Evolutionary conservation across 2,329 filamentous ascomycete genomes (phyloP).

Genomic region (Chlorencoelia australis): DNA sequence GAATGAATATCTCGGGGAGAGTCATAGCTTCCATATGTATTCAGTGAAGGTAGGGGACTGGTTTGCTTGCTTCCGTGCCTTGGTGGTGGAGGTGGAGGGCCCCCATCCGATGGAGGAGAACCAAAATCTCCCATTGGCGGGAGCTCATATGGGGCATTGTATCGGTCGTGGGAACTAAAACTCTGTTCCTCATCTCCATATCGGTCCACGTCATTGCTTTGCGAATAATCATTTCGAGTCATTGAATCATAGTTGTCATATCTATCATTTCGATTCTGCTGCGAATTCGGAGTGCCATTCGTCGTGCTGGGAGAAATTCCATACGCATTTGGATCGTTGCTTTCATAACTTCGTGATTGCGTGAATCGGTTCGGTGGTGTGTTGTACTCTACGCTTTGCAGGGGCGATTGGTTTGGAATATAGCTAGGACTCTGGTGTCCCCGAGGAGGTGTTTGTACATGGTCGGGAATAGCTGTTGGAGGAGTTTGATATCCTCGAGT

Average conservation of each 20-base stretch:
- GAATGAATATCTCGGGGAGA: constrained; percentile 12
- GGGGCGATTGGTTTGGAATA: constrained; percentile 41
- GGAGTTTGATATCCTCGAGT: constrained; percentile 29
- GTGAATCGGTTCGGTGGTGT: constrained; percentile 16
- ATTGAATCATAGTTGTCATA: constrained; percentile 21
- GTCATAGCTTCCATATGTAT: constrained; percentile 19
- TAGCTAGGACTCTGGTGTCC: constrained; percentile 35
- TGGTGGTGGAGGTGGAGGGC: constrained; percentile 27
- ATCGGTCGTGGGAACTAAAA: constrained; percentile 15
- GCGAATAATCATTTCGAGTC: constrained; percentile 18
- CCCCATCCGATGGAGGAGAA: constrained; percentile 24
- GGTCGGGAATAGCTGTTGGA: constrained; percentile 34
- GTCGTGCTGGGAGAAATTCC: constrained; percentile 10
- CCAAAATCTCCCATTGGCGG: constrained; percentile 20
- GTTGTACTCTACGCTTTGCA: constrained; percentile 38
- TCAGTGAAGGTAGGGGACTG: no score
- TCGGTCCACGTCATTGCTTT: constrained; percentile 12
- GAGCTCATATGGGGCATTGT: constrained; percentile 21
- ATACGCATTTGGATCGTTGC: constrained; percentile 15
- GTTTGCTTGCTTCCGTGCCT: constrained; percentile 21
- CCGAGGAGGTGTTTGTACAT: constrained; percentile 37
- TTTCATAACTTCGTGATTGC: constrained; percentile 17
- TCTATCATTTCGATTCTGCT: constrained; percentile 15
- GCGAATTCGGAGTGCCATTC: constrained; percentile 9
- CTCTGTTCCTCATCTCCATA: background rate